Evolutionary conservation across 2,329 filamentous ascomycete species (phyloP).

Genomic region (Cyanodermella asteris): DNA sequence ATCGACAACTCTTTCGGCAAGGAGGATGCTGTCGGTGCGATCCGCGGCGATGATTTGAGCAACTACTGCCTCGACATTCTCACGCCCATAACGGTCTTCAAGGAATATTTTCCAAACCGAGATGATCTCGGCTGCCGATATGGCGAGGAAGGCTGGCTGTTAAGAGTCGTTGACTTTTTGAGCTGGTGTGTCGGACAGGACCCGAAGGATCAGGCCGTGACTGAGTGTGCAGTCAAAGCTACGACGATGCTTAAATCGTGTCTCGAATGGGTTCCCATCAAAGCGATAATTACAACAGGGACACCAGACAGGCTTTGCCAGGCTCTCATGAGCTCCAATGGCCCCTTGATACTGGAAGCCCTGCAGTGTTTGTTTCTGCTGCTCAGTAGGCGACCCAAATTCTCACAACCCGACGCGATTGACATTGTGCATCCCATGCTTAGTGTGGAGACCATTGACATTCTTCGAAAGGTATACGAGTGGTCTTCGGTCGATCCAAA

Average conservation of each 20-base stretch:
- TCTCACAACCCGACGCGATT: conserved; percentile 57
- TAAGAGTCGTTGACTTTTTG: conserved; percentile 53
- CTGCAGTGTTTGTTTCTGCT: too few species aligned
- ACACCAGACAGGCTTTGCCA: too few species aligned
- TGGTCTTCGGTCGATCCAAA: conserved; percentile 62
- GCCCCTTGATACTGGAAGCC: conserved; percentile 4
- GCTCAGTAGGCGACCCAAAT: too few species aligned
- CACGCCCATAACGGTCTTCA: conserved; percentile 53
- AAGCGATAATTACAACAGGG: conserved; percentile 51
- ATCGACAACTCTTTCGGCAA: conserved; percentile 87
- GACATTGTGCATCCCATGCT: conserved; percentile 64
- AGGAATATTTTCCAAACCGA: conserved; percentile 54
- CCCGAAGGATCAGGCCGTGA: conserved; percentile 43
- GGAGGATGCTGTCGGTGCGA: conserved; percentile 66
- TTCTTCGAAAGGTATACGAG: conserved; percentile 53
- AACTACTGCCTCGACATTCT: conserved; percentile 87
- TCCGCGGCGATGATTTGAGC: conserved; percentile 66
- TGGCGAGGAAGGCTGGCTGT: conserved; percentile 72
- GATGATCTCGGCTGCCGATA: conserved; percentile 50
- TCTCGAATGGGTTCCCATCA: conserved; percentile 72
- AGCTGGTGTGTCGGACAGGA: conserved; percentile 47
- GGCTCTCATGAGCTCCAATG: too few species aligned
- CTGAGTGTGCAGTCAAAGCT: conserved; percentile 50
- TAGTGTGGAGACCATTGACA: conserved; percentile 42
- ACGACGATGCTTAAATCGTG: conserved; percentile 57